Percentiles rank a stretch among this genome's conserved stretches.
Conservation (phyloP, 176 grass and related monocot genomes). For the Cymbopogon citratus region DNA sequence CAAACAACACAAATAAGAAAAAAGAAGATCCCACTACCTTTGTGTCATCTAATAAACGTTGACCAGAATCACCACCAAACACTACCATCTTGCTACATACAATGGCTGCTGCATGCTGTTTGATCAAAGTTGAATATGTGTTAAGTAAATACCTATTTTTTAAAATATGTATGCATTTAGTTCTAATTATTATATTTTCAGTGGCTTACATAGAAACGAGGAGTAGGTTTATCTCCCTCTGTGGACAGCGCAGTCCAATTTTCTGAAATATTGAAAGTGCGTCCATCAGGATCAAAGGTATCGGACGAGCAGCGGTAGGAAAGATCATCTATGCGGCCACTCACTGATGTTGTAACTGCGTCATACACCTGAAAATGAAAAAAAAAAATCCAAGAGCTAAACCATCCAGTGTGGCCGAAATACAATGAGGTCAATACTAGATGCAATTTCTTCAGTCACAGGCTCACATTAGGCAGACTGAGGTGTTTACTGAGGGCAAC, state of each 20-base stretch:
- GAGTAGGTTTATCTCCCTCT: constrained; percentile 61
- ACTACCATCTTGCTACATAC: constrained; percentile 94
- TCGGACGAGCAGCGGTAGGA: constrained; percentile 48
- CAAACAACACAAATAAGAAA: not conserved
- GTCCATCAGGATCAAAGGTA: constrained; percentile 42
- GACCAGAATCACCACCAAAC: constrained; percentile 76
- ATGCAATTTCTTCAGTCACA: constrained; percentile 1
- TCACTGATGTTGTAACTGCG: constrained; percentile 47
- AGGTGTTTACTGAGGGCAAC: constrained; percentile 26
- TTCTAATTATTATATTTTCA: constrained; percentile 10
- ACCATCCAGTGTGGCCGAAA: not conserved
- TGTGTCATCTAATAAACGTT: constrained; percentile 77
- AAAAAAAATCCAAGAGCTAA: constrained; percentile 21
- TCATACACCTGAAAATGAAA: constrained; percentile 60
- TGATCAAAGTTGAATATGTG: not conserved
- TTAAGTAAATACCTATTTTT: not conserved
- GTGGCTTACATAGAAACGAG: constrained; percentile 79
- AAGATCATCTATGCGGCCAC: constrained; percentile 47
- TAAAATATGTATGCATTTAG: not conserved
- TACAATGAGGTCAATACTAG: not conserved
- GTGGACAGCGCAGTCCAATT: constrained; percentile 73
- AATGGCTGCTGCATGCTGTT: constrained; percentile 84
- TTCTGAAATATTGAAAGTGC: constrained; percentile 48
- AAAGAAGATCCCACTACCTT: constrained; percentile 40
- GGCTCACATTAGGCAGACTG: constrained; percentile 52